Evolutionary conservation across 768 basidiomycete genomes (phyloP), one percentile per base, ranked within the genome.

Genomic region (Lactarius deliciosus): DNA sequence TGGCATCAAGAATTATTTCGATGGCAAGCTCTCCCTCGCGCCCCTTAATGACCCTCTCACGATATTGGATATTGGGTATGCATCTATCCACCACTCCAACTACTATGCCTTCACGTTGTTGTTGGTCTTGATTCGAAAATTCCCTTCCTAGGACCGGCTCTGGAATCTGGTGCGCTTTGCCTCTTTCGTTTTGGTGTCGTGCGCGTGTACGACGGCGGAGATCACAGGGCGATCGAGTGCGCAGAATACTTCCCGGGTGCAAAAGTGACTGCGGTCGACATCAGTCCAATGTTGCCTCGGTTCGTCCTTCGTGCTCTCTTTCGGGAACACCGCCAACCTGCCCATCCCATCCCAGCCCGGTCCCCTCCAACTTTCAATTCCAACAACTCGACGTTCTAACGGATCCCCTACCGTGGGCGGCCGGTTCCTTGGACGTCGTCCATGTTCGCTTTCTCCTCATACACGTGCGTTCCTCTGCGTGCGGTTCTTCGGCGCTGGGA

Each of bases 51-150:
- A 70, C 18, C 73, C 73, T 0, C 64, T 63, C n/a, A 69, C 61
- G 9, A 73, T 74, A 55, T 56, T 74, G 30, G 73, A 74, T 30
- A 57, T 74, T 47, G 73, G 73, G 73, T 74, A 63, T 30, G 22
- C 34, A 40, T n/a, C 8, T 57, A 71, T 62, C n/a, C 56, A 50
- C 11, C 66, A 69, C 40, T 43, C 6, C 13, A 13, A 15, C 6
- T 15, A 7, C 50, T 15, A 28, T 28, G 22, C 25, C 1, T n/a
- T 3, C 47, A 50, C 47, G 11, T 50, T 6, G 6, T 50, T 25
- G 7, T 6, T 15, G 50, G 25, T 25, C 4, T 25, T 50, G 47
- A 50, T 4, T 50, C 11, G 25, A 6, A 11, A 15, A 11, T 53
- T 15, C 50, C 20, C 13, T 30, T 15, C 22, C 11, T 18, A 68